Evolutionary conservation across 1,284 basidiomycete genomes (phyloP).

Genomic region (Malassezia dermatis): DNA sequence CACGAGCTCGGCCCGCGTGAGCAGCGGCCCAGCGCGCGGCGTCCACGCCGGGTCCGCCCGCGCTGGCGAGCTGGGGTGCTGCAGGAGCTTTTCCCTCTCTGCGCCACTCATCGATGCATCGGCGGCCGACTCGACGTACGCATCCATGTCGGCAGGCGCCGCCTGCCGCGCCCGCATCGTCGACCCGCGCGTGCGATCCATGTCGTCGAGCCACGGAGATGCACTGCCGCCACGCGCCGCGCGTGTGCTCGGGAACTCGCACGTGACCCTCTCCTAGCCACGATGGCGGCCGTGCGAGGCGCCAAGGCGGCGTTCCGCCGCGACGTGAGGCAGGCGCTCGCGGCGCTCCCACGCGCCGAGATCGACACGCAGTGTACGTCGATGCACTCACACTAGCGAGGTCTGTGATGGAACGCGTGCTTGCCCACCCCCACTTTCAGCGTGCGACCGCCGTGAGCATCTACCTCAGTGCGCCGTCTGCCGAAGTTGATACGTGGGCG

Average conservation of each 20-base stretch:
- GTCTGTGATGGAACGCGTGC: not conserved
- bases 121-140: not conserved
- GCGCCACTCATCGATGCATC: conserved; percentile 2
- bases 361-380: conserved; percentile 2
- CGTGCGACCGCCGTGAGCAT: conserved; percentile 38
- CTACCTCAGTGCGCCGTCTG: conserved; percentile 47
- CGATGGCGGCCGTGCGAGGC: conserved; percentile 1
- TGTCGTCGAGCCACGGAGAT: not conserved
- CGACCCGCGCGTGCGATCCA: conserved; percentile 4
- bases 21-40: not conserved
- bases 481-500: conserved; percentile 47
- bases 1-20: conserved; percentile 9
- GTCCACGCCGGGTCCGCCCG: not conserved
- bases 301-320: not conserved
- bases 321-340: not conserved
- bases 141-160: not conserved
- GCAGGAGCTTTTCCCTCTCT: conserved; percentile 6
- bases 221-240: not conserved
- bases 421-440: conserved; percentile 25
- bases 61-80: not conserved
- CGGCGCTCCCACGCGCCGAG: not conserved
- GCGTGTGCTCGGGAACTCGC: not conserved
- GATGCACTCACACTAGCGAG: not conserved
- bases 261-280: not conserved
- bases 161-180: conserved; percentile 14